Evolutionary conservation across 2,329 filamentous ascomycete genomes (phyloP), one percentile per base, ranked within the genome.

Genomic region (Penicillium sp.): DNA sequence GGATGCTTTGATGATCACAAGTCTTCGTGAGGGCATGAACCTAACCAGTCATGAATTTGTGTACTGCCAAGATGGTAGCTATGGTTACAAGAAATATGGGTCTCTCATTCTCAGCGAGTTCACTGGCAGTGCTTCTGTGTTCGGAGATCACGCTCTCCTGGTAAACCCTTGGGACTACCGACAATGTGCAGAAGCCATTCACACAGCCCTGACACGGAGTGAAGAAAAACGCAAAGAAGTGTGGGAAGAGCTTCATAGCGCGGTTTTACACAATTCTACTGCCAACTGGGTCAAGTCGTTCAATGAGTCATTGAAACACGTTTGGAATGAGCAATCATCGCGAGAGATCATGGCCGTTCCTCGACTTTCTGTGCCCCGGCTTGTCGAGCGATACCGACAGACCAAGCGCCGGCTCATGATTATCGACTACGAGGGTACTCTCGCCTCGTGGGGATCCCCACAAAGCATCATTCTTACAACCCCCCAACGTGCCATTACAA

Each of bases 81-180:
- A 84, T 58, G 79, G 81, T 2, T 79, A 86, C 54, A 92, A 92
- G 77, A 92, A 90, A 74, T 86, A 94, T 67, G 91, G 91, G 2
- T 92, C 92, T 1, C 81, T 97, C 42, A 96, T 97, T 61, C 79
- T 97, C 51, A 96, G 91, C 60, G 93, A 97, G 71, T 97, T 97
- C 69, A 96, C 93, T 2, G 94, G 93, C 23, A 96, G 92, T 56
- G 87, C 92, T 1, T 90, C 89, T 0, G 82, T 97, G 2, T 96
- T 97, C 67, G 85, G 85, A 15, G 85, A 88, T 44, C 85, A 90
- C 55, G 89, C 94, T 60, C 82, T 97, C 14, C 84, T 90, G 0
- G 89, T 97, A 67, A 97, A 97, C 69, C 93, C 93, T 0, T 97
- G 93, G 93, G 90, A 97, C 71, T 96, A 96, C 72, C 85, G 88